Evolutionary conservation across 2,329 filamentous ascomycete species (phyloP).

Genomic region (Zopfia rhizophila): DNA sequence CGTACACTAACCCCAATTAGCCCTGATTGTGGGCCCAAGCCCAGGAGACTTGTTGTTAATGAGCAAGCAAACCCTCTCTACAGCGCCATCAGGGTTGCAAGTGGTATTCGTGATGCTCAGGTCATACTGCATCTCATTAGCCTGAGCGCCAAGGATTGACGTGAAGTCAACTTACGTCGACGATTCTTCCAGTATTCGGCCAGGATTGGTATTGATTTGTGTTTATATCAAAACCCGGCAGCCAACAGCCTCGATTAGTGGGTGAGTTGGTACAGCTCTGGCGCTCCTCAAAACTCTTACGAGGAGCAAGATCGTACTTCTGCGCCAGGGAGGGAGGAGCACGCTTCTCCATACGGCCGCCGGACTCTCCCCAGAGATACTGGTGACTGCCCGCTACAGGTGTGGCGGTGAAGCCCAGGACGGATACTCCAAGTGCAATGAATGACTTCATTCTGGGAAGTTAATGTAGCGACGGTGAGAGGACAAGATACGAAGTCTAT

Average conservation of each 20-base stretch:
- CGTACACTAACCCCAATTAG: slow-evolving; percentile 50
- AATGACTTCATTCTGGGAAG: slow-evolving; percentile 34
- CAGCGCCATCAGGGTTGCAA: slow-evolving; percentile 52
- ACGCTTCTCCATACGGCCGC: neutral
- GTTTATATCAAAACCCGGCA: slow-evolving; percentile 49
- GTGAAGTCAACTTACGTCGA: slow-evolving; percentile 31
- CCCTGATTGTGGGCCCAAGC: slow-evolving; percentile 67
- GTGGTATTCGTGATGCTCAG: slow-evolving; percentile 54
- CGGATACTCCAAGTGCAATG: slow-evolving; percentile 26
- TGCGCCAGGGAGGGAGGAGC: slow-evolving; percentile 10
- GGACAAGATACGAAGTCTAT: slow-evolving; percentile 7
- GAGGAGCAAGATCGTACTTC: slow-evolving; percentile 8
- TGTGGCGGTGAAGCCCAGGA: slow-evolving; percentile 30
- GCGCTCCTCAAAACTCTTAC: slow-evolving; percentile 25
- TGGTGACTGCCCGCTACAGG: slow-evolving; percentile 18
- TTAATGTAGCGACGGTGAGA: slow-evolving; percentile 3
- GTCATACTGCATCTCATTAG: slow-evolving; percentile 38
- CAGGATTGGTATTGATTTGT: slow-evolving; percentile 55
- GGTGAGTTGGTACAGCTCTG: slow-evolving; percentile 49
- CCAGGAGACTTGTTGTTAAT: slow-evolving; percentile 68
- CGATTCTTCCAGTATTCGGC: slow-evolving; percentile 48
- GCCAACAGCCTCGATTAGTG: slow-evolving; percentile 52
- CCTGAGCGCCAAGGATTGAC: neutral
- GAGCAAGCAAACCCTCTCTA: slow-evolving; percentile 48
- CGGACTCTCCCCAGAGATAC: slow-evolving; percentile 31